Conservation (phyloP, 306 rosid species). For the Ammopiptanthus mongolicus region DNA sequence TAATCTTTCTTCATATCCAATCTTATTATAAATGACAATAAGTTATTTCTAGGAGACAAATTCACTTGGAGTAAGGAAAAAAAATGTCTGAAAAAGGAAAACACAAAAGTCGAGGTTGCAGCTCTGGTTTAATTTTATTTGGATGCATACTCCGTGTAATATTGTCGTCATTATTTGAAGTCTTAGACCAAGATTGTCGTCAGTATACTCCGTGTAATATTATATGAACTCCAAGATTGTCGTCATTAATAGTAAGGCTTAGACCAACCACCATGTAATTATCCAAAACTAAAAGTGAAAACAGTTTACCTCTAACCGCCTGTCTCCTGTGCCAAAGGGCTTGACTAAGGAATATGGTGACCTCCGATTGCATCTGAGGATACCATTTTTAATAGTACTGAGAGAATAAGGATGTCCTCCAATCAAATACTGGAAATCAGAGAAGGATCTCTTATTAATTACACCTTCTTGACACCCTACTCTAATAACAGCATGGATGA, state of each 20-base stretch:
- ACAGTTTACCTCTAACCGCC: conserved; percentile 59
- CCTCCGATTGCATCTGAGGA: conserved; percentile 73
- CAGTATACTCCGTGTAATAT: too few species aligned
- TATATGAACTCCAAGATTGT: neutral
- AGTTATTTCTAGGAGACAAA: neutral
- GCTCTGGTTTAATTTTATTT: neutral
- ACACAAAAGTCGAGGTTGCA: neutral
- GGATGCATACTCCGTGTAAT: neutral
- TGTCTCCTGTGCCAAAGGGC: conserved; percentile 60
- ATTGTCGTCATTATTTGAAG: neutral
- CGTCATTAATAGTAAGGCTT: neutral
- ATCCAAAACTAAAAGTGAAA: neutral
- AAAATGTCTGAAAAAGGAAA: neutral
- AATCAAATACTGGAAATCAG: conserved; percentile 72
- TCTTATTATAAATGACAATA: neutral
- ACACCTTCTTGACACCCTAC: conserved; percentile 64
- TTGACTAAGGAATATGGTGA: conserved; percentile 78
- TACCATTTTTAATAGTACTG: conserved; percentile 60
- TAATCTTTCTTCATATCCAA: neutral
- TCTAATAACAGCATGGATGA: conserved; percentile 69
- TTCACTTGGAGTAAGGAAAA: neutral
- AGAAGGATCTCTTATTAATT: conserved; percentile 64
- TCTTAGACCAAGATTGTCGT: neutral
- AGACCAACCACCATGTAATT: neutral
- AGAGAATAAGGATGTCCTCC: conserved; percentile 82